Percentiles rank a stretch among this genome's conserved stretches.
phyloP scores from a whole-genome alignment of 75 land plant genomes.

The Cunninghamia lanceolata region DNA sequence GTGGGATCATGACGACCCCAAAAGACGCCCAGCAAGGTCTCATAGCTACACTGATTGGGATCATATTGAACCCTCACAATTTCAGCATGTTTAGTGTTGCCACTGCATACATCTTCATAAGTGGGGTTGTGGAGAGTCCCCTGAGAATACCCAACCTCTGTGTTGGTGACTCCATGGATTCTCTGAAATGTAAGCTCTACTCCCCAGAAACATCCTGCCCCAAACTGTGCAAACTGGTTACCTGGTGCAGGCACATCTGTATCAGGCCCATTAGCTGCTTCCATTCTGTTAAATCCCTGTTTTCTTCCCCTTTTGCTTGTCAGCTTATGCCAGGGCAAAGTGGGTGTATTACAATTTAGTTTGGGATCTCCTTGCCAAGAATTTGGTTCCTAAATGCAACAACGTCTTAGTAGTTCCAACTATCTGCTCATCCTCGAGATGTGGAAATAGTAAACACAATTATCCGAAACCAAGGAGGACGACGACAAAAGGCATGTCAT shows the following conservation, averaged over 20 bases:
- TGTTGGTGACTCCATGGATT: slow-evolving; percentile 46
- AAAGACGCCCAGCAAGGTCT: slow-evolving; percentile 40
- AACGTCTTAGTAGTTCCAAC: too few species aligned
- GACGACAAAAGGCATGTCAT: too few species aligned
- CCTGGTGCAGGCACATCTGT: slow-evolving; percentile 40
- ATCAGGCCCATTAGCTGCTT: slow-evolving; percentile 51
- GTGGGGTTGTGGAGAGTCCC: slow-evolving; percentile 46
- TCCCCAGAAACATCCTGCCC: slow-evolving; percentile 81
- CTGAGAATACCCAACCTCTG: slow-evolving; percentile 74
- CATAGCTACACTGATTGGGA: slow-evolving; percentile 42
- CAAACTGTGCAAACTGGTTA: slow-evolving; percentile 61
- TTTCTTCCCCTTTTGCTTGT: neutral
- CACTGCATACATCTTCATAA: slow-evolving; percentile 52
- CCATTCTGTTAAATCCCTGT: neutral
- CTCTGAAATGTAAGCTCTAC: slow-evolving; percentile 72
- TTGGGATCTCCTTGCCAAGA: too few species aligned
- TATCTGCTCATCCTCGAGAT: too few species aligned
- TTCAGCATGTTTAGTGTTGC: slow-evolving; percentile 41
- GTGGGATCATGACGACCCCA: slow-evolving; percentile 75
- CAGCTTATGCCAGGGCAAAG: too few species aligned
- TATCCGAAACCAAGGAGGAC: too few species aligned
- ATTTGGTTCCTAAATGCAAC: too few species aligned
- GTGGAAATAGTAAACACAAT: too few species aligned
- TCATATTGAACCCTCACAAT: slow-evolving; percentile 68
- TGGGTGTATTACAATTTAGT: neutral